Evolutionary conservation across 495 filamentous ascomycete species (phyloP), one percentile per base, ranked within the genome.

Genomic region (Hamigera avellanea): DNA sequence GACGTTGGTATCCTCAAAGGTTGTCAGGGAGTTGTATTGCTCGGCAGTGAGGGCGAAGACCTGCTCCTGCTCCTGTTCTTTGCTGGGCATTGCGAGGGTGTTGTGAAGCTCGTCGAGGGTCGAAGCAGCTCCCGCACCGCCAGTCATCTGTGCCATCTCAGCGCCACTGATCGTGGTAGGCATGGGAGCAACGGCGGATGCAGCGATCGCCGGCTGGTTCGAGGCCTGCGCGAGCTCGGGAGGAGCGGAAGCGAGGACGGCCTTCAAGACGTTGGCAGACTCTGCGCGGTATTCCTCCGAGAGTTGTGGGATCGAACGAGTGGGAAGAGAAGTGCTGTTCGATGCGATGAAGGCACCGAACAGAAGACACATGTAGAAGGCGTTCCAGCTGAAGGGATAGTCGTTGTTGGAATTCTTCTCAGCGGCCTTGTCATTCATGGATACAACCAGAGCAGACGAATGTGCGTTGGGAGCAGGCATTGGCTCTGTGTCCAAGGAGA

Each of bases 311-410:
- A 95, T 77, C 1, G 61, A 64, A 18, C 61, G 62, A 30, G 76
- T 45, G 48, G 78, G 44, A 49, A 80, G 51, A 56, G 75, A 60
- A 2, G 72, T 62, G 35, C 70, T 72, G 64, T 89, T 93, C 31
- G 88, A 95, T 36, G 89, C 86, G 42, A 96, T 86, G 57, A 93
- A 95, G 34, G 91, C 91, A 48, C 91, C 91, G 50, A 93, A 88
- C 39, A 98, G 83, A 42, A 98, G 84, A 46, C 95, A 84, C 87
- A 76, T 75, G 48, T 67, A 69, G 50, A 77, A 70, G 19, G 70
- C 55, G 25, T 76, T 76, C 59, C 73, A 69, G 58, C 62, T 61
- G 57, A 79, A 69, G 25, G 69, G 62, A 37, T 70, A 59, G 42
- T 69, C 69, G 53, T 70, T 66, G 59, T 80, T 73, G 32, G 73